Evolutionary conservation across 371 early-diverging fungal genomes (phyloP).

Genomic region (Zopfochytrium polystomum): DNA sequence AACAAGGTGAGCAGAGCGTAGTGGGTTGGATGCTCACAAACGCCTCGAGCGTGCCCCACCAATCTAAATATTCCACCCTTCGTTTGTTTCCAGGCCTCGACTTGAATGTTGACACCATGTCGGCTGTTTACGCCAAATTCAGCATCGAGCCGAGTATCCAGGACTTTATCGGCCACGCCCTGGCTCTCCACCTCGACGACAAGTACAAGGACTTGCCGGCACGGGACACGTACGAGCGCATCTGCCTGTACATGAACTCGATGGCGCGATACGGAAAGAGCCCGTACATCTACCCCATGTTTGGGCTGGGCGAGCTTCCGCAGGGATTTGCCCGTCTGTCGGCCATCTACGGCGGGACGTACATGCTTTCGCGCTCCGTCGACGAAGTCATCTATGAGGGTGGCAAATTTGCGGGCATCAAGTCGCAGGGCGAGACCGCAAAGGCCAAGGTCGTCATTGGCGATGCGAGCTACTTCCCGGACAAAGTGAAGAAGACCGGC

Average conservation of each 20-base stretch:
- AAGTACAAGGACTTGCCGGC: constrained; percentile 84
- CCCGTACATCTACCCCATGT: constrained; percentile 99
- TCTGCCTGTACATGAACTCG: constrained; percentile 92
- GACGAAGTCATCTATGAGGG: constrained; percentile 81
- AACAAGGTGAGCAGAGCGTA: constrained; percentile 67
- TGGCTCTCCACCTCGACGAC: constrained; percentile 97
- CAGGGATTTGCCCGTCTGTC: constrained; percentile 96
- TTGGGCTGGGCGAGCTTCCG: constrained; percentile 98
- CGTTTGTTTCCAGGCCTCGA: constrained; percentile 55
- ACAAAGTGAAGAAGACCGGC: constrained; percentile 69
- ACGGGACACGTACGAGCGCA: constrained; percentile 88
- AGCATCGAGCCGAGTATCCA: constrained; percentile 89
- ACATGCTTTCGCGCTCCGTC: constrained; percentile 92
- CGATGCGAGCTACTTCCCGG: constrained; percentile 91
- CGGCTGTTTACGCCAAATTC: constrained; percentile 86
- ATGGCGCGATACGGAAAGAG: constrained; percentile 95
- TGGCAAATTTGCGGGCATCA: constrained; percentile 86
- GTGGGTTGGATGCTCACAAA: too few relatives aligned
- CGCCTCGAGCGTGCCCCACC: not conserved
- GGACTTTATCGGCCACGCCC: constrained; percentile 98
- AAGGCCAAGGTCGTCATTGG: constrained; percentile 86
- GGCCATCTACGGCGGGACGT: constrained; percentile 97
- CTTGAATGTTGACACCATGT: constrained; percentile 75
- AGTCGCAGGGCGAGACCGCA: constrained; percentile 78
- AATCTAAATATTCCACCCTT: not conserved